Conservation (phyloP, 352 stramenopile genomes). For the Pythium sukuiense region DNA sequence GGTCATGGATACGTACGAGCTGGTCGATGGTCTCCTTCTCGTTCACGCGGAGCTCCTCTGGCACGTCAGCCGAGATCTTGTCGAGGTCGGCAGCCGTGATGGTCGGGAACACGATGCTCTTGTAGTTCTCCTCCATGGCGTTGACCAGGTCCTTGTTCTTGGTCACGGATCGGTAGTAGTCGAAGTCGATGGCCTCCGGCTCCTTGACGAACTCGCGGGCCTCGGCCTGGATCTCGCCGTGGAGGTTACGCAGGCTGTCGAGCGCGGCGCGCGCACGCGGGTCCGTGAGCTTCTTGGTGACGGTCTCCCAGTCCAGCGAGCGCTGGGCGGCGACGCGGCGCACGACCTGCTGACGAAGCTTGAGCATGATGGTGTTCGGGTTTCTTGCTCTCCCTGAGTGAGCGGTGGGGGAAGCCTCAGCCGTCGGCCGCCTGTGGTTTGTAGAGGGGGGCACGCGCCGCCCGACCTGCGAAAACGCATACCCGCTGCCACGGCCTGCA, state of each 20-base stretch:
- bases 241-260: conserved; percentile 74
- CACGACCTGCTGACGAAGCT: conserved; percentile 78
- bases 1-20: conserved; percentile 39
- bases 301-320: conserved; percentile 64
- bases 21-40: conserved; percentile 77
- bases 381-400: conserved; percentile 22
- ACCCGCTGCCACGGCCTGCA: background rate
- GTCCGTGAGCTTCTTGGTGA: conserved; percentile 78
- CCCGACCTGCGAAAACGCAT: conserved; percentile 13
- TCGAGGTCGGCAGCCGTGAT: conserved; percentile 79
- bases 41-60: conserved; percentile 67
- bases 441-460: conserved; percentile 15
- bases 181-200: conserved; percentile 84
- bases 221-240: conserved; percentile 78
- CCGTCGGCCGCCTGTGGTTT: conserved; percentile 13
- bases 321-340: conserved; percentile 56
- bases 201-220: conserved; percentile 72
- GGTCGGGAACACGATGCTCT: conserved; percentile 78
- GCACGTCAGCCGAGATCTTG: conserved; percentile 43
- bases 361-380: conserved; percentile 48
- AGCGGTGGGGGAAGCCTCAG: conserved; percentile 20
- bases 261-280: conserved; percentile 72
- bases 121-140: conserved; percentile 83
- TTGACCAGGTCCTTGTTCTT: conserved; percentile 90
- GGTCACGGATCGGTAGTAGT: conserved; percentile 83